Conservation (phyloP, 208 protist genomes). For the Crithidia brevicula region DNA sequence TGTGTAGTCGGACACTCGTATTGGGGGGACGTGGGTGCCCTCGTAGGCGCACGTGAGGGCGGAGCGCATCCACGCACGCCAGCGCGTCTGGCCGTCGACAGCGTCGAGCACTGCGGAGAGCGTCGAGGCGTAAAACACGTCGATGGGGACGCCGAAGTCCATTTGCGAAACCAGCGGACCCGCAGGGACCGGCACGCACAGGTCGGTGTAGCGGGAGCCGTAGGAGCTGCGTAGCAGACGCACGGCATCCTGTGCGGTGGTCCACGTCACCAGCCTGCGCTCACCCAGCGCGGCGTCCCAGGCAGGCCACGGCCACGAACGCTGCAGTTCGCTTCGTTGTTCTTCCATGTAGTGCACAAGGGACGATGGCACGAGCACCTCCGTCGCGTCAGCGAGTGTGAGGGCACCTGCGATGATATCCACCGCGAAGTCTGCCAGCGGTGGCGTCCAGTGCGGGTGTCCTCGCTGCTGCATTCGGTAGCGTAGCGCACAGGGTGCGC, state of each 20-base stretch:
- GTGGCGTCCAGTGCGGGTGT: constrained; percentile 6
- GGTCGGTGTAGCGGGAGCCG: constrained; percentile 23
- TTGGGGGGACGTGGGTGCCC: constrained; percentile 66
- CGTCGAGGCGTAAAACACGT: constrained; percentile 48
- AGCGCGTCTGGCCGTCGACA: constrained; percentile 25
- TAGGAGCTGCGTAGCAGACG: constrained; percentile 8
- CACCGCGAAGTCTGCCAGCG: constrained; percentile 35
- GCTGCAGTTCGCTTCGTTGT: background rate
- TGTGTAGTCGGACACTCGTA: constrained; percentile 68
- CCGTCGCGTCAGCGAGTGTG: constrained; percentile 43
- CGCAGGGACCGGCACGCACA: constrained; percentile 77
- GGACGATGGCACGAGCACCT: constrained; percentile 67
- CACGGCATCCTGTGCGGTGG: constrained; percentile 5
- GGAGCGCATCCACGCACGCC: constrained; percentile 83
- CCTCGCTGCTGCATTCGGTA: constrained; percentile 11
- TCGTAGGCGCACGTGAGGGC: constrained; percentile 85
- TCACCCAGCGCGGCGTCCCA: constrained; percentile 35
- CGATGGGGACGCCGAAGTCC: constrained; percentile 45
- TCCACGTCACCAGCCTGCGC: constrained; percentile 27
- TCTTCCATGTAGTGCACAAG: constrained; percentile 47
- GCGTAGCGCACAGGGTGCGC: constrained; percentile 47
- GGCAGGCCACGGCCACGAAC: constrained; percentile 20
- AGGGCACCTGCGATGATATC: constrained; percentile 56
- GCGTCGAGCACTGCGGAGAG: constrained; percentile 31
- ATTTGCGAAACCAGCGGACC: constrained; percentile 68